Evolutionary conservation across 2,329 filamentous ascomycete species (phyloP), one percentile per base, ranked within the genome.

Genomic region (Xylariaceae sp.): DNA sequence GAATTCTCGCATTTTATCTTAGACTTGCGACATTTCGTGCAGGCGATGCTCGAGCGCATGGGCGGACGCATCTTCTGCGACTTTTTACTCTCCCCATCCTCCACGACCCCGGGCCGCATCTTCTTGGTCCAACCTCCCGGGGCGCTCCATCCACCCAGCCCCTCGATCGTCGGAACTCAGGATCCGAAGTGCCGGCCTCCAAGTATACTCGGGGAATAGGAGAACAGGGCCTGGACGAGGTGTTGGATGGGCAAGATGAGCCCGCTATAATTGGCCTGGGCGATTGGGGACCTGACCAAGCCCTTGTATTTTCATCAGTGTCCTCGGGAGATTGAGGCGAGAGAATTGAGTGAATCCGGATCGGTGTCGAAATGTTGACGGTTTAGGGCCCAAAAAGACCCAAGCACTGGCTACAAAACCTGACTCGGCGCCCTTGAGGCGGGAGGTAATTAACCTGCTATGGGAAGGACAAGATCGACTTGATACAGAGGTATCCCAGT

Each of bases 1-100:
- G 76, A 74, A 63, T 92, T 92, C 61, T 87, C 79, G 66, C 87
- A 94, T 64, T 90, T 90, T 59, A 90, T 86, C 65, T 92, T 94
- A 59, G 84, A 88, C 53, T 78, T 78, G 41, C 86, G 75, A 59
- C 86, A 90, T 47, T 78, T 73, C 45, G 77, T 70, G 62, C 86
- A 92, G 33, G 86, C 85, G 57, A 90, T 87, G 55, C 82, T 86
- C 32, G 85, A 88, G 51, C 86, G 76, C 76, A 88, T 83, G 23
- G 70, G 70, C 9, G 66, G 61, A 40, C 68, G 65, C 53, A 70
- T 69, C 55, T 64, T 64, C 31, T 58, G 50, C 33, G 63, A 60
- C 45, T 66, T 69, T 53, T 65, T 66, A 50, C 67, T 63, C 49
- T 66, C 61, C 40, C 52, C 51, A 43, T 50, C 47, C 32, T 44